Base-by-base conservation (phyloP, 805 yeast species). In the Grigorovia humatica region DNA sequence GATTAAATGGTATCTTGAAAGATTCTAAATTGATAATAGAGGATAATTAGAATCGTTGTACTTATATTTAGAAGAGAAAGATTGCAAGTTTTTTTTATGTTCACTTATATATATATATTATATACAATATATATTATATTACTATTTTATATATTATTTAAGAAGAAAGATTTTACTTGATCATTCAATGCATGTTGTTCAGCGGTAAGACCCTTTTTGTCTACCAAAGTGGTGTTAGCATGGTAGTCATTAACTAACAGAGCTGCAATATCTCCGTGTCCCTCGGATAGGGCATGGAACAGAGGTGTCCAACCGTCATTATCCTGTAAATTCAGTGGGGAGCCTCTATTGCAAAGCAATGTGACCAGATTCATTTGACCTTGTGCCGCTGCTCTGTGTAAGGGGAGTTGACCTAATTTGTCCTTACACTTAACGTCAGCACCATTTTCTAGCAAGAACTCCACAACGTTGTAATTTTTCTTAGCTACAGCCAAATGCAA, bases 251-350 rank as follows among this genome's bases (percentile, higher is more conserved):
- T 73, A 1, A 82, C 80, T 47, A 90, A 68, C 38, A 71, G 60
- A 1, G 81, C 72, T 0, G 86, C 96, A 11, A 80, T 79, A 53
- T 86, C 96, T 1, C 84, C 89, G 59, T 82, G 83, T 0, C 96
- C 96, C 67, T 90, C 98, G 0, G 96, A 88, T 51, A 85, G 69
- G 0, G 97, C 96, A 67, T 88, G 95, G 65, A 88, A 96, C 54
- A 91, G 65, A 1, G 96, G 82, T 0, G 95, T 85, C 89, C 93
- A 88, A 0, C 95, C 93, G 50, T 75, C 75, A 30, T 47, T 52
- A 62, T 90, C 97, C 42, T 77, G 76, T 2, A 82, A 74, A 59
- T 88, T 85, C 20, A 89, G 64, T 9, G 86, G 85, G 0, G 83
- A 79, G 47, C 76, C 77, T 5, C 74, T 68, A 45, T 72, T 69